Conservation (phyloP, 192 early-diverging fungal genomes). For the Diversispora eburnea region DNA sequence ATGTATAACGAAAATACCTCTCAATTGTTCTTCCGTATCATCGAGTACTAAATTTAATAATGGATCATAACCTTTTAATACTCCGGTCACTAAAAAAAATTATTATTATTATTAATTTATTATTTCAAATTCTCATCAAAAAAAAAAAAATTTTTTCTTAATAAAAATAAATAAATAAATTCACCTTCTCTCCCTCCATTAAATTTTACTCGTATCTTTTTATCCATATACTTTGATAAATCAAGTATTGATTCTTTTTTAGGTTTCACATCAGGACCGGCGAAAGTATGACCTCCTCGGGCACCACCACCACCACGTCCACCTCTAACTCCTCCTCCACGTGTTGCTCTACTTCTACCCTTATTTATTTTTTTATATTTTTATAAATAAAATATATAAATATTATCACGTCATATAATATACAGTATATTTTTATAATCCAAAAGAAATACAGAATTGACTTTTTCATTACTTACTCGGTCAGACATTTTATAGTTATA, state of each 20-base stretch:
- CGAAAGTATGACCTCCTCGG: conserved; percentile 35
- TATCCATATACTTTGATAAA: conserved; percentile 89
- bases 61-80: conserved; percentile 89
- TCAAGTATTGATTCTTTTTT: conserved; percentile 93
- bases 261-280: conserved; percentile 55
- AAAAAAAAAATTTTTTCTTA: neutral
- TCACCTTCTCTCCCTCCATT: conserved; percentile 90
- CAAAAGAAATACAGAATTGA: no score
- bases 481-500: no score
- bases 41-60: conserved; percentile 93
- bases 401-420: no score
- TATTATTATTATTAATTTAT: neutral
- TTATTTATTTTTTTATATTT: no score
- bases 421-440: no score
- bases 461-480: no score
- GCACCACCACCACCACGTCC: conserved; percentile 53
- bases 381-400: no score
- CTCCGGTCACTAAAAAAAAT: conserved; percentile 68
- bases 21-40: conserved; percentile 78
- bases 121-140: no score
- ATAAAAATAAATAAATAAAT: neutral
- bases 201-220: conserved; percentile 89
- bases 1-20: conserved; percentile 47
- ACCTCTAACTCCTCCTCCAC: conserved; percentile 51
- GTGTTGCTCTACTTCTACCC: conserved; percentile 36